Evolutionary conservation across 2,329 filamentous ascomycete species (phyloP).

Genomic region (Fusarium nodosum): DNA sequence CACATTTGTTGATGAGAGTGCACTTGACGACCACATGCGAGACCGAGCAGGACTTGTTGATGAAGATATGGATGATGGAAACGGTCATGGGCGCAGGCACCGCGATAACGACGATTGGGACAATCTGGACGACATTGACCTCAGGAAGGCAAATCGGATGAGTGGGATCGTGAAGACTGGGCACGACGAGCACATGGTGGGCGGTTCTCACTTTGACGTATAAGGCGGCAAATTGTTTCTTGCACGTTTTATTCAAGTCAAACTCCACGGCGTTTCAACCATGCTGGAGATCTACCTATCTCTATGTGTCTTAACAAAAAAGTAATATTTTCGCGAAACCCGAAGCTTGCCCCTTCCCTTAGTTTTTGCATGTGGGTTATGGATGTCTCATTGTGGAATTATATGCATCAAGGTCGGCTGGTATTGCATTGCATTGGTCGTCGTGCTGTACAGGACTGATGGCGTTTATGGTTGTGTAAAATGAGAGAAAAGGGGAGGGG

Average conservation of each 20-base stretch:
- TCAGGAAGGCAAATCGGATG: conserved; percentile 70
- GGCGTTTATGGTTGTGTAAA: conserved; percentile 51
- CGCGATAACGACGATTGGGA: conserved; percentile 67
- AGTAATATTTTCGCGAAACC: conserved; percentile 50
- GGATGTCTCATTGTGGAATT: conserved; percentile 54
- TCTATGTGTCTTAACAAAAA: conserved; percentile 49
- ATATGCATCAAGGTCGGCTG: conserved; percentile 50
- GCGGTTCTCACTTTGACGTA: conserved; percentile 73
- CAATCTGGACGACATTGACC: conserved; percentile 68
- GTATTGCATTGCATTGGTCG: conserved; percentile 51
- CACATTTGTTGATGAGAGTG: conserved; percentile 98
- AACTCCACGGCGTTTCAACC: conserved; percentile 46
- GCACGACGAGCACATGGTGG: conserved; percentile 75
- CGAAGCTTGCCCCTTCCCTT: conserved; percentile 21
- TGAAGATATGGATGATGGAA: conserved; percentile 72
- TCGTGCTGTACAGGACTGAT: conserved; percentile 46
- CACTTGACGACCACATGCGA: conserved; percentile 87
- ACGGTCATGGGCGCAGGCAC: conserved; percentile 58
- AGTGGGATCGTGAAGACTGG: conserved; percentile 72
- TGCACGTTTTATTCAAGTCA: conserved; percentile 39
- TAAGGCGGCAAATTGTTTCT: conserved; percentile 55
- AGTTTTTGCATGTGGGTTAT: conserved; percentile 46
- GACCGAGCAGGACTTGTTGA: conserved; percentile 63
- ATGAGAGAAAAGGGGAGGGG: conserved; percentile 8
- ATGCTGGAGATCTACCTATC: conserved; percentile 44